These are phyloP conservation scores for Spathaspora arborariae DNA, from an alignment of 805 yeast species.

Conservation along the genomic window DNA sequence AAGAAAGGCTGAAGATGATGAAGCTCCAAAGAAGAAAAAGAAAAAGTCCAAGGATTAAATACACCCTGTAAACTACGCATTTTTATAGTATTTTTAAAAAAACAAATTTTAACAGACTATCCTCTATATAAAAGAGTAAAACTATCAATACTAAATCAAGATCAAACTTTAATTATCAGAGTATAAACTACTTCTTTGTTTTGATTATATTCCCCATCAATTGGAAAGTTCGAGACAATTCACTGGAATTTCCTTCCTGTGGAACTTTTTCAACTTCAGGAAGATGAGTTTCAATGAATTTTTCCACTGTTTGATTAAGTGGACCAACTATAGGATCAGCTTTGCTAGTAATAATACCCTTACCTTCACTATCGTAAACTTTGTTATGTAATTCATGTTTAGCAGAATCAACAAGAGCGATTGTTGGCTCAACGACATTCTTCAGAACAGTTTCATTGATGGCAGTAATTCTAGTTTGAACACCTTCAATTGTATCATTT, in stretches of 20 bases:
- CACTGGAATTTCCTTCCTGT: constrained; percentile 48
- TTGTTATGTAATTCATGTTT: constrained; percentile 50
- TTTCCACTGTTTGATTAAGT: constrained; percentile 50
- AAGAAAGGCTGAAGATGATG: constrained; percentile 31
- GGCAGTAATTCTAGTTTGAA: constrained; percentile 7
- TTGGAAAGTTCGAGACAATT: constrained; percentile 49
- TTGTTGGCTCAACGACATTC: constrained; percentile 42
- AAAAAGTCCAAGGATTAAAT: constrained; percentile 43
- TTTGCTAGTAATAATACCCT: constrained; percentile 58
- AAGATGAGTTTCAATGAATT: constrained; percentile 38
- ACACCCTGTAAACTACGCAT: constrained; percentile 1
- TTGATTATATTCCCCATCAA: constrained; percentile 35
- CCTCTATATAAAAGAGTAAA: too few species aligned
- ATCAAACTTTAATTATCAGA: neutral
- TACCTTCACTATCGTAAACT: constrained; percentile 55
- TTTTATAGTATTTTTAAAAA: neutral
- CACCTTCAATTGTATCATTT: constrained; percentile 24
- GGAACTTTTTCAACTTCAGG: constrained; percentile 43
- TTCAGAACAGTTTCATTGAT: constrained; percentile 10
- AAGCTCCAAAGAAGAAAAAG: constrained; percentile 39
- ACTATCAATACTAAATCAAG: neutral
- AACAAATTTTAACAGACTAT: neutral
- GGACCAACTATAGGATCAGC: constrained; percentile 55
- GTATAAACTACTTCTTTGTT: neutral
- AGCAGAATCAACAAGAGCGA: constrained; percentile 41